Evolutionary conservation across 768 basidiomycete genomes (phyloP).

Genomic region (Coprinopsis strossmayeri): DNA sequence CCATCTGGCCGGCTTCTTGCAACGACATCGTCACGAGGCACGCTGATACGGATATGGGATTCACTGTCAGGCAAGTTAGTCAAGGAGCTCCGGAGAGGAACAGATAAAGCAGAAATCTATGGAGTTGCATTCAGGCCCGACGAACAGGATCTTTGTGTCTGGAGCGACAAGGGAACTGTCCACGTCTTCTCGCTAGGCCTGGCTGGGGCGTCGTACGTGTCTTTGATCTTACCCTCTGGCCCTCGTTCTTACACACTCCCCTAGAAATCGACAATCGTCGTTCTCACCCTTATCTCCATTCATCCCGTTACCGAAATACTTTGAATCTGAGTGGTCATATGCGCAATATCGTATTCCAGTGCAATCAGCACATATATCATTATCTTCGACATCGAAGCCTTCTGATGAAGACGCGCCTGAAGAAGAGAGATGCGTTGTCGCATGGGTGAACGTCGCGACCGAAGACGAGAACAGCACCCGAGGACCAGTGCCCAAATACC

Average conservation of each 20-base stretch:
- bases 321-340: conserved; percentile 95
- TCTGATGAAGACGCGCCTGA: conserved; percentile 50
- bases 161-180: conserved; percentile 94
- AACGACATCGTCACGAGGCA: conserved; percentile 79
- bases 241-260: conserved; percentile 7
- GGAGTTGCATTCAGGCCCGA: conserved; percentile 84
- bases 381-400: conserved; percentile 43
- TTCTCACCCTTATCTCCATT: conserved; percentile 76
- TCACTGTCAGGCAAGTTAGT: conserved; percentile 63
- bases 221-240: neutral
- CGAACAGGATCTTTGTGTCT: conserved; percentile 81
- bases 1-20: conserved; percentile 76
- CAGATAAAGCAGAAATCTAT: conserved; percentile 88
- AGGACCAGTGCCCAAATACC: conserved; percentile 42
- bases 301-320: conserved; percentile 82
- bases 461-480: conserved; percentile 23
- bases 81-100: conserved; percentile 77
- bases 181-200: conserved; percentile 77
- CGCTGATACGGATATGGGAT: conserved; percentile 86
- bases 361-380: conserved; percentile 75
- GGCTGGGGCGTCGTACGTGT: conserved; percentile 59
- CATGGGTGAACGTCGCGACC: conserved; percentile 62
- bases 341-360: conserved; percentile 87
- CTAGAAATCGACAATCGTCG: conserved; percentile 78
- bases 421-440: conserved; percentile 81